phyloP scores from a whole-genome alignment of 768 basidiomycete genomes.

The Crepidotus variabilis region DNA sequence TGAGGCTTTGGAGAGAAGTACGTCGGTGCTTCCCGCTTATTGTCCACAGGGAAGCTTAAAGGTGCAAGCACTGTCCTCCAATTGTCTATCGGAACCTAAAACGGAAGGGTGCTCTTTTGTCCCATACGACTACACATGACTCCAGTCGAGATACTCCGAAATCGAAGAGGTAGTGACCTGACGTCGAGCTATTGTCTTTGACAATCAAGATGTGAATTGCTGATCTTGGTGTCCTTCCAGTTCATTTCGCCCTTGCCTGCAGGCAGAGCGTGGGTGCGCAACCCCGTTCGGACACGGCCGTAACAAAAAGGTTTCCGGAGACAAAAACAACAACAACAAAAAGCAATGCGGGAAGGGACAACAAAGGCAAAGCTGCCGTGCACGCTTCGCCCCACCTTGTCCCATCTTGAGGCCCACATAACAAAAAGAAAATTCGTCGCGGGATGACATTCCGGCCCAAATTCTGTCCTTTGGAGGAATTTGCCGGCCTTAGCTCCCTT shows the following conservation, averaged over 20 bases:
- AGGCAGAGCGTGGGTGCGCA: conserved; percentile 20
- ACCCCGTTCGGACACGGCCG: conserved; percentile 16
- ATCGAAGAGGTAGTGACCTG: conserved; percentile 5
- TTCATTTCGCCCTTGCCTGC: conserved; percentile 13
- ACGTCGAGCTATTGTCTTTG: conserved; percentile 7
- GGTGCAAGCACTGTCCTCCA: not conserved
- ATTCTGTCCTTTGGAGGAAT: conserved; percentile 10
- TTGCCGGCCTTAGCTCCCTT: conserved; percentile 7
- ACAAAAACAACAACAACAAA: conserved; percentile 20
- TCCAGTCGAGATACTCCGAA: conserved; percentile 4
- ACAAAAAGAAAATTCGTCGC: conserved; percentile 18
- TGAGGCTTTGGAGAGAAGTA: not conserved
- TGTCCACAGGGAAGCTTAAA: not conserved
- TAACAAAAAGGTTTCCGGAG: conserved; percentile 22
- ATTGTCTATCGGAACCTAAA: not conserved
- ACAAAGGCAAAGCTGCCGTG: conserved; percentile 17
- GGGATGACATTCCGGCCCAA: conserved; percentile 15
- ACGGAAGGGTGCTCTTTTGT: not conserved
- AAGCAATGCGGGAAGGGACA: conserved; percentile 18
- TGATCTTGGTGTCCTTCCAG: conserved; percentile 6
- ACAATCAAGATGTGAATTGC: conserved; percentile 8
- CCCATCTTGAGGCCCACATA: conserved; percentile 15
- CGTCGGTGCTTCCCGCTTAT: not conserved
- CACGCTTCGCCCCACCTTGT: conserved; percentile 15
- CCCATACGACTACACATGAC: not conserved